phyloP scores from a whole-genome alignment of 2,329 filamentous ascomycete species.

The Colletotrichum camelliae region DNA sequence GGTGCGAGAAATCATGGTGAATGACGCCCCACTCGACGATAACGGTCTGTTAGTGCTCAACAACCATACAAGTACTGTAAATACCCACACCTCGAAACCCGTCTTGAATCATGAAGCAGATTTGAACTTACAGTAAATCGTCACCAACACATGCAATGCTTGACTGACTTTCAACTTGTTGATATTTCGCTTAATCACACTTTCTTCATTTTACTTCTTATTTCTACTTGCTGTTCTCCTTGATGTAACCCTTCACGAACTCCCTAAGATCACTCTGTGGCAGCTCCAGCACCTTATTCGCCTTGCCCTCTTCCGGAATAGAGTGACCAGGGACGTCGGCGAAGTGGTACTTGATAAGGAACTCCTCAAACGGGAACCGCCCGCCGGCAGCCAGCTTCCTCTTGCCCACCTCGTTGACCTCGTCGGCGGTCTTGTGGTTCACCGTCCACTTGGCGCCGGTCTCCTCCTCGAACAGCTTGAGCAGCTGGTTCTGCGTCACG shows the following conservation, averaged over 20 bases:
- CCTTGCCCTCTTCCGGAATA: slow-evolving; percentile 15
- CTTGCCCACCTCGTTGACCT: slow-evolving; percentile 40
- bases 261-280: slow-evolving; percentile 3
- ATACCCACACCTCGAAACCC: background rate
- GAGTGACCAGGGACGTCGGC: slow-evolving; percentile 3
- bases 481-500: slow-evolving; percentile 62
- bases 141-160: background rate
- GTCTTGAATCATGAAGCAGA: background rate
- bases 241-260: background rate
- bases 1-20: background rate
- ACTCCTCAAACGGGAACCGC: slow-evolving; percentile 25
- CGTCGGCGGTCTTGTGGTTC: slow-evolving; percentile 36
- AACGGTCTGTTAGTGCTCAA: background rate
- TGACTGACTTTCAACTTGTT: background rate
- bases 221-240: background rate
- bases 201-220: background rate
- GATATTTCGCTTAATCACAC: background rate
- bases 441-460: slow-evolving; percentile 58
- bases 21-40: background rate
- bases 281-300: slow-evolving; percentile 19
- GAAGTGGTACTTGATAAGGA: slow-evolving; percentile 13
- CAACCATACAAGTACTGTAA: background rate
- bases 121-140: background rate
- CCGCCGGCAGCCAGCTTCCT: slow-evolving; percentile 38
- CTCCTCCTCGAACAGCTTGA: slow-evolving; percentile 56